phyloP scores from a whole-genome alignment of 2,329 filamentous ascomycete species.

The Dothideomycetidae sp. region DNA sequence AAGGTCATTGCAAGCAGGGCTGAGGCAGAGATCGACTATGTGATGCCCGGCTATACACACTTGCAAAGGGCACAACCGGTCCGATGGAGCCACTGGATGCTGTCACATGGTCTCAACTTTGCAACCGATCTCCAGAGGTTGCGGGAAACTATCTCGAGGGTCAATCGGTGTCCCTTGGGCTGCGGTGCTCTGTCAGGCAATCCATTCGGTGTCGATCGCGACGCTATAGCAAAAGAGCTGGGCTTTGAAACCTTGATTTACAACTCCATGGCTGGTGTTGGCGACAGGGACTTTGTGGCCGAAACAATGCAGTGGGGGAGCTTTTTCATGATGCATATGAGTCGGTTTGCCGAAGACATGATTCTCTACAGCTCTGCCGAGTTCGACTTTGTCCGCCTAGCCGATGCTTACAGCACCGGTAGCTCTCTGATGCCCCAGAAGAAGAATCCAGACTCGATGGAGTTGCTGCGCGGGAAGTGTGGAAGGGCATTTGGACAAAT shows the following conservation, averaged over 20 bases:
- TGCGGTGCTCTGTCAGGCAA: conserved; percentile 70
- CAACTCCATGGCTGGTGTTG: conserved; percentile 65
- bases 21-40: conserved; percentile 56
- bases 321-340: conserved; percentile 67
- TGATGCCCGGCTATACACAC: conserved; percentile 87
- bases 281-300: conserved; percentile 67
- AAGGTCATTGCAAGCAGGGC: conserved; percentile 54
- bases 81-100: conserved; percentile 67
- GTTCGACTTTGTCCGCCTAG: conserved; percentile 61
- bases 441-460: conserved; percentile 65
- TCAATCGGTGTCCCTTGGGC: conserved; percentile 59
- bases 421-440: conserved; percentile 71
- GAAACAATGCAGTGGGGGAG: conserved; percentile 70
- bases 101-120: conserved; percentile 61
- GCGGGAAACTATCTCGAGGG: conserved; percentile 55
- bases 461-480: conserved; percentile 62
- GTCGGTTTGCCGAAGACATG: conserved; percentile 69
- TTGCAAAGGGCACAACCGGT: conserved; percentile 71
- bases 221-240: conserved; percentile 63
- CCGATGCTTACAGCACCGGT: conserved; percentile 68
- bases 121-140: conserved; percentile 62
- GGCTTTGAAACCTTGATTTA: conserved; percentile 62
- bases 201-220: conserved; percentile 67
- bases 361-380: conserved; percentile 69
- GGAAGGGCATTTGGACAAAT: conserved; percentile 69